phyloP scores from a whole-genome alignment of 306 rosid species.

The Acacia melanoxylon region DNA sequence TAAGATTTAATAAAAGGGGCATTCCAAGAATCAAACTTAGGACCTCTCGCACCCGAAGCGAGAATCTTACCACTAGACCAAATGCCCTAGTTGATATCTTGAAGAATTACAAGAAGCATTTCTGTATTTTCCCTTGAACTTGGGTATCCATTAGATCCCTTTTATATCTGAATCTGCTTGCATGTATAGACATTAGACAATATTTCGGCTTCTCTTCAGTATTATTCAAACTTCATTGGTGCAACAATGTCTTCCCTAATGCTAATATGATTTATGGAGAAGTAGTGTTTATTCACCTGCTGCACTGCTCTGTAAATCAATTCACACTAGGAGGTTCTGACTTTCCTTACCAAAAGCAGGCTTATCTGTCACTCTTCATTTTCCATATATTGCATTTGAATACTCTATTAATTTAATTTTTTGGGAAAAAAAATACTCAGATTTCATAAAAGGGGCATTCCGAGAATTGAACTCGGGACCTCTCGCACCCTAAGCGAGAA shows the following conservation, averaged over 20 bases:
- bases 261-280: not conserved
- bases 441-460: not conserved
- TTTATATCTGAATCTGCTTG: not conserved
- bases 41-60: constrained; percentile 17
- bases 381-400: not conserved
- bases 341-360: not conserved
- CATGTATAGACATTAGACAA: not conserved
- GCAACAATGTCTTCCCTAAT: not conserved
- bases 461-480: not conserved
- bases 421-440: too few relatives aligned
- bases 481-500: constrained; percentile 6
- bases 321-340: not conserved
- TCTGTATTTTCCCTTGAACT: too few relatives aligned
- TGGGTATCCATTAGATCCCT: not conserved
- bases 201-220: not conserved
- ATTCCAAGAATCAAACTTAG: not conserved
- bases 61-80: constrained; percentile 20
- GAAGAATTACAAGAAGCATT: not conserved
- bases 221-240: not conserved
- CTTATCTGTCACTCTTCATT: not conserved
- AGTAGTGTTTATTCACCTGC: not conserved
- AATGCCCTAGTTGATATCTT: not conserved
- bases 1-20: not conserved
- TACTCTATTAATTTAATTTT: too few relatives aligned
- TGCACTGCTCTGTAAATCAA: not conserved